These are phyloP conservation scores for Peronosclerospora sorghi DNA, from an alignment of 352 stramenopile genomes.

Conservation along the genomic window DNA sequence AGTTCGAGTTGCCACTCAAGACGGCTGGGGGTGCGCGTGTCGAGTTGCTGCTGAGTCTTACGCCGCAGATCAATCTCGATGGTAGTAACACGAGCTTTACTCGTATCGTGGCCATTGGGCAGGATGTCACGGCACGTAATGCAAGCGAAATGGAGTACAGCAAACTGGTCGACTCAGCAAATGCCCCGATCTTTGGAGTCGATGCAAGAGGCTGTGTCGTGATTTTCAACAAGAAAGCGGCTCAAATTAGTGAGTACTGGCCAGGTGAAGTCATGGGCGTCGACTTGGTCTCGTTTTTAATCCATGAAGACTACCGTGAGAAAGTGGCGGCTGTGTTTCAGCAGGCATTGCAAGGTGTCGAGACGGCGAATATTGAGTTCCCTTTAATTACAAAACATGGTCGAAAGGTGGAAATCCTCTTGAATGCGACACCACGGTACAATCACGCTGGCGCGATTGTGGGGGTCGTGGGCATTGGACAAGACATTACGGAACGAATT, in stretches of 20 bases:
- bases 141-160: conserved; percentile 59
- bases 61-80: conserved; percentile 35
- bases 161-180: conserved; percentile 62
- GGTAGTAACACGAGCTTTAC: too few relatives aligned
- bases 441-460: conserved; percentile 50
- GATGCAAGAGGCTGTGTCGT: conserved; percentile 44
- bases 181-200: conserved; percentile 71
- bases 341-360: conserved; percentile 46
- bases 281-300: conserved; percentile 68
- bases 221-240: conserved; percentile 88
- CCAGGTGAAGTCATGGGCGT: conserved; percentile 81
- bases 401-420: conserved; percentile 61
- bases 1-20: conserved; percentile 45
- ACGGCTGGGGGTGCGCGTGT: conserved; percentile 35
- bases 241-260: conserved; percentile 80
- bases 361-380: conserved; percentile 76
- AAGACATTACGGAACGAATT: conserved; percentile 74
- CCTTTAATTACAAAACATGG: conserved; percentile 71
- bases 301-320: conserved; percentile 52
- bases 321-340: conserved; percentile 59
- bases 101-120: conserved; percentile 65
- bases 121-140: conserved; percentile 54
- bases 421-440: conserved; percentile 65
- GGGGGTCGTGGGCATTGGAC: conserved; percentile 69
- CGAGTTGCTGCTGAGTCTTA: conserved; percentile 45